Conservation (phyloP, 768 basidiomycete species). For the Jaapia argillacea region DNA sequence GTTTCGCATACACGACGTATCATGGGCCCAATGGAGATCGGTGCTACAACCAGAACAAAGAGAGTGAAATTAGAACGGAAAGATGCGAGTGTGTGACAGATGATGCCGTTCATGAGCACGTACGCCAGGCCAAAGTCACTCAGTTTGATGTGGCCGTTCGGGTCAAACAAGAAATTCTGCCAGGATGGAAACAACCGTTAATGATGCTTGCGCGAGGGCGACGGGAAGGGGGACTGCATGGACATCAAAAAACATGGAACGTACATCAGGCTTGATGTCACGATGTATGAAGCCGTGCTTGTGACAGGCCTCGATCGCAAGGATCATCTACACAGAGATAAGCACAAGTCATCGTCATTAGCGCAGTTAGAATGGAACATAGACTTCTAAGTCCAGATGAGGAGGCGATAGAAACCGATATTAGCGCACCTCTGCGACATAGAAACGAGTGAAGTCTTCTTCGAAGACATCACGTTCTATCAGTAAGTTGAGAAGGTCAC, state of each 20-base stretch:
- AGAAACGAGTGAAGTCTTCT: slow-evolving; percentile 88
- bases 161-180: slow-evolving; percentile 93
- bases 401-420: slow-evolving; percentile 7
- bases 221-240: too few species aligned
- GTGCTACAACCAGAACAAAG: slow-evolving; percentile 56
- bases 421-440: slow-evolving; percentile 75
- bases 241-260: slow-evolving; percentile 12
- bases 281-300: slow-evolving; percentile 95
- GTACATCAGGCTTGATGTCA: slow-evolving; percentile 92
- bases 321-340: slow-evolving; percentile 62
- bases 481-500: slow-evolving; percentile 91
- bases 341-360: slow-evolving; percentile 1
- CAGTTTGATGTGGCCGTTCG: slow-evolving; percentile 87
- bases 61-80: slow-evolving; percentile 1
- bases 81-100: slow-evolving; percentile 3
- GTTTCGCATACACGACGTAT: slow-evolving; percentile 63
- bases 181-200: slow-evolving; percentile 12
- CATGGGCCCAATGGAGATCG: slow-evolving; percentile 95
- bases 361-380: slow-evolving; percentile 2
- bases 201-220: slow-evolving; percentile 11
- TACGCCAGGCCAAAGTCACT: slow-evolving; percentile 95
- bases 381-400: neutral
- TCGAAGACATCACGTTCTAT: slow-evolving; percentile 89
- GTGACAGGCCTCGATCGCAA: slow-evolving; percentile 90
- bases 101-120: slow-evolving; percentile 28